Evolutionary conservation across 2,329 filamentous ascomycete genomes (phyloP).

Genomic region (Aspergillus latus): DNA sequence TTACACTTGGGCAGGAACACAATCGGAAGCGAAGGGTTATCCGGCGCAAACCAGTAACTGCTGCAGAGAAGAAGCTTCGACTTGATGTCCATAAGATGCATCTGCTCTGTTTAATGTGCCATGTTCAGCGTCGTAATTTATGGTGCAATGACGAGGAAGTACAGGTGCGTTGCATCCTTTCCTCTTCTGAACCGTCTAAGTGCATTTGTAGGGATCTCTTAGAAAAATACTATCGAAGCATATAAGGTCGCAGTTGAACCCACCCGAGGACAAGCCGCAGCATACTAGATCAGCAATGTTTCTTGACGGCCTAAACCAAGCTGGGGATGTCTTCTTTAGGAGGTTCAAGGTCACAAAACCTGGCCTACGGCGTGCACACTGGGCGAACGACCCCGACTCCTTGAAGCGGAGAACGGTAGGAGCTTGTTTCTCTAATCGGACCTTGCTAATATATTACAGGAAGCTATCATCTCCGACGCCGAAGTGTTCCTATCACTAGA

Average conservation of each 20-base stretch:
- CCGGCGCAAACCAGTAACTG: constrained; percentile 55
- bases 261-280: constrained; percentile 65
- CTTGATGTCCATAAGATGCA: constrained; percentile 84
- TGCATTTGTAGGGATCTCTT: constrained; percentile 43
- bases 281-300: constrained; percentile 75
- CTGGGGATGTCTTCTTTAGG: constrained; percentile 64
- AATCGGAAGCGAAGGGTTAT: constrained; percentile 25
- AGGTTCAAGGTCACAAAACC: constrained; percentile 70
- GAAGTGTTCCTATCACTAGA: constrained; percentile 68
- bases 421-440: constrained; percentile 16
- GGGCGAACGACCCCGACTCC: constrained; percentile 68
- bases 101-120: constrained; percentile 75
- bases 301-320: constrained; percentile 71
- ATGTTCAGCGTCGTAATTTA: constrained; percentile 73
- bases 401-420: constrained; percentile 54
- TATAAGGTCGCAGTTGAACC: constrained; percentile 66
- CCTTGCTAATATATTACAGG: constrained; percentile 35
- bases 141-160: constrained; percentile 81
- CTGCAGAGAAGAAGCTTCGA: constrained; percentile 60
- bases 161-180: constrained; percentile 50
- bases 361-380: constrained; percentile 69
- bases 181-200: neutral
- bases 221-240: constrained; percentile 66
- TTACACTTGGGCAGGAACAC: constrained; percentile 38
- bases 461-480: constrained; percentile 60